Conservation (phyloP, 2,329 filamentous ascomycete species). For the Sphaerostilbella broomeana region DNA sequence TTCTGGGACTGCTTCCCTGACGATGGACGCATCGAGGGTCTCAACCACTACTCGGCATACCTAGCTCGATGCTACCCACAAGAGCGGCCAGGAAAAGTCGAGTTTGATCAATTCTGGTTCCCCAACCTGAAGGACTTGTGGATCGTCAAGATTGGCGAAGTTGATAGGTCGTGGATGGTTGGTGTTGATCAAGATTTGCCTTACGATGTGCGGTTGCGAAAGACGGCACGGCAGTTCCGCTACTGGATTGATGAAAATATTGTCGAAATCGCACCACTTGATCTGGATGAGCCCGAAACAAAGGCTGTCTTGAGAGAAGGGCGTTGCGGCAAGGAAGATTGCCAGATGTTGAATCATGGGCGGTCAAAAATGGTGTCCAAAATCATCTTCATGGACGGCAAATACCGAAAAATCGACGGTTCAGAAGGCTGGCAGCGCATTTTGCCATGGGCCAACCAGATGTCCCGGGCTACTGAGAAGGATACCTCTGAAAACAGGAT, state of each 20-base stretch:
- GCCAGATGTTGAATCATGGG: constrained; percentile 29
- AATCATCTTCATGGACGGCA: constrained; percentile 30
- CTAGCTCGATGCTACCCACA: constrained; percentile 28
- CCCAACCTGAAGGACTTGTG: constrained; percentile 33
- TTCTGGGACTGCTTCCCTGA: constrained; percentile 37
- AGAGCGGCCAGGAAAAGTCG: constrained; percentile 26
- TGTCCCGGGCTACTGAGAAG: constrained; percentile 21
- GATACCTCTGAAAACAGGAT: constrained; percentile 26
- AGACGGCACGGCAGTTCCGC: constrained; percentile 31
- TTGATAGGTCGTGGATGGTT: constrained; percentile 31
- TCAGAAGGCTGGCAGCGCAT: constrained; percentile 27
- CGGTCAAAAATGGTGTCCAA: constrained; percentile 34
- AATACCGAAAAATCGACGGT: constrained; percentile 23
- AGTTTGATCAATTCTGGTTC: constrained; percentile 33
- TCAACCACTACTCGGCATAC: constrained; percentile 29
- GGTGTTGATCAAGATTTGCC: constrained; percentile 26
- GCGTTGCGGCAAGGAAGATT: constrained; percentile 29
- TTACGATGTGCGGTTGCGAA: constrained; percentile 23
- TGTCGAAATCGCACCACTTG: constrained; percentile 31
- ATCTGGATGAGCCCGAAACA: constrained; percentile 29
- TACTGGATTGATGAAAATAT: constrained; percentile 34
- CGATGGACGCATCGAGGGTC: constrained; percentile 29
- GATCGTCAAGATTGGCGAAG: constrained; percentile 34
- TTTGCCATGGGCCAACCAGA: constrained; percentile 26
- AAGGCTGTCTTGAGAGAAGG: constrained; percentile 29